Base-by-base conservation (phyloP, 2,329 filamentous ascomycete species). In the Fusarium austroafricanum region DNA sequence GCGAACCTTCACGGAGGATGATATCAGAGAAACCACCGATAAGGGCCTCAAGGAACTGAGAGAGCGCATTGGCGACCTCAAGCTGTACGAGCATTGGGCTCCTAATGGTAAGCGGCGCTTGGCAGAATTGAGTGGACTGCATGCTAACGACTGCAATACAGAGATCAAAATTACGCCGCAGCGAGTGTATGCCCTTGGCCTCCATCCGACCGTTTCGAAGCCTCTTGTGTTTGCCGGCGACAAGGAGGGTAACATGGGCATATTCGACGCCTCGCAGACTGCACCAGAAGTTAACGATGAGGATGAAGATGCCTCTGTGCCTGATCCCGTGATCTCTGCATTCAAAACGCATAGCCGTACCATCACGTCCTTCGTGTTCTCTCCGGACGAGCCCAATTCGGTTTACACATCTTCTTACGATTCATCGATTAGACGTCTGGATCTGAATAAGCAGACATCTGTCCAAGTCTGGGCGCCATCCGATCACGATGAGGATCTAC, bases 151-250 rank as follows among this genome's bases (percentile, higher is more conserved):
- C 3, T 5, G 17, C 23, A 42, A 38, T 15, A 3, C 70, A 93
- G 92, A 92, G 53, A 96, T 97, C 73, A 98, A 97, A 76, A 90
- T 97, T 47, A 95, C 92, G 0, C 94, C 94, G 0, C 93, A 97
- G 71, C 83, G 95, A 53, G 87, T 97, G 15, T 99, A 98, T 75
- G 86, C 92, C 1, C 88, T 98, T 72, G 89, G 90, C 0, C 95
- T 99, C 71, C 96, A 99, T 73, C 96, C 96, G 0, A 94, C 90
- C 0, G 84, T 89, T 59, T 89, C 94, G 4, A 98, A 98, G 73
- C 89, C 94, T 0, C 83, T 99, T 4, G 86, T 98, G 2, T 96
- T 99, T 75, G 95, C 95, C 0, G 95, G 95, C 12, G 96, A 99
- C 74, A 99, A 99, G 77, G 86, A 96, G 68, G 95, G 96, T 2